Base-by-base conservation (phyloP, 129 eudicot genomes). In the Ambrosia artemisiifolia region DNA sequence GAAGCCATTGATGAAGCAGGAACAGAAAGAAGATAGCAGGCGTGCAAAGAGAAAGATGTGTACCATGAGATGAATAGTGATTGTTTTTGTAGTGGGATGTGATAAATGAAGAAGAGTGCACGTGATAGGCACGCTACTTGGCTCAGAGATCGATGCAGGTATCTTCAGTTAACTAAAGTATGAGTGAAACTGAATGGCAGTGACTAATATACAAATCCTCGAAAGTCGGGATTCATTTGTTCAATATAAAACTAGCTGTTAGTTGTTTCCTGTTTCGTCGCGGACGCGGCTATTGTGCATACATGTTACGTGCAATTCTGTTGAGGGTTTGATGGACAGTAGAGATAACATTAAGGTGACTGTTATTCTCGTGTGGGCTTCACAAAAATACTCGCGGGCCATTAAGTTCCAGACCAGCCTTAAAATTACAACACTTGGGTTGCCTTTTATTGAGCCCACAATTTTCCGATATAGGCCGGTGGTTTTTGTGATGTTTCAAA, bases 1-100 rank as follows among this genome's bases (percentile, higher is more conserved):
- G 82, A 78, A 70, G 67, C 76, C 88, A 78, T 83, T 82, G 78
- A 76, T 67, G 79, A 54, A 32, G 67, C 83, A 75, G 81, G 76
- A 60, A 68, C 83, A 75, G 81, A 76, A 60, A 67, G 47, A 77
- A 70, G 64, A 63, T 57, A 73, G 30, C 54, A 68, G 76, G 61
- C 83, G 42, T 81, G 64, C 73, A 17, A 32, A 18, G 9, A n/a
- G 53, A 63, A 24, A 24, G 28, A 24, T 24, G n/a, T n/a, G 68
- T 60, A 69, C 76, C 71, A 69, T 50, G 67, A 19, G 75, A 76
- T 66, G 75, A 67, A 63, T 32, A 70, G 80, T 65, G 67, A 56
- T 20, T 24, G 28, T 67, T 65, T 73, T 65, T 73, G 60, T 59
- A 46, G 69, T 67, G 78, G 11, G 63, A 68, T 46, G 54, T 34